A percentile compares a stretch with the other conserved stretches of the same genome.
Evolutionary conservation across 192 early-diverging fungal species (phyloP).

Genomic region (Backusella luteola): DNA sequence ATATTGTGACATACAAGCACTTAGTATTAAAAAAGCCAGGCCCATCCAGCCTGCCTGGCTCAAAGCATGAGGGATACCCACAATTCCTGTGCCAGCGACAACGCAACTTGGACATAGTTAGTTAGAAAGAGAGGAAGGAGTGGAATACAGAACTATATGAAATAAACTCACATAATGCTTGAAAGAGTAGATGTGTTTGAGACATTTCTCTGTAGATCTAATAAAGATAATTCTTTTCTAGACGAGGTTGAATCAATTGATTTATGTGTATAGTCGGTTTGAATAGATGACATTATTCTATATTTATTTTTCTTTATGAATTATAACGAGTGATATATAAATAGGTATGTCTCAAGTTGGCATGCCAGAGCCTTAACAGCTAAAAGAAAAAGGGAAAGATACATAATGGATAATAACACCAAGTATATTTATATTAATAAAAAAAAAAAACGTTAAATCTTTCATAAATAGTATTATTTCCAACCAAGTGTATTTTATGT

Average conservation of each 20-base stretch:
- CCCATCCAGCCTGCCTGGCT: slow-evolving; percentile 58
- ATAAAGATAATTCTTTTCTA: not conserved
- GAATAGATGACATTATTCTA: not conserved
- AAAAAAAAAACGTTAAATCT: not conserved
- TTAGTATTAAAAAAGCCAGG: slow-evolving; percentile 37
- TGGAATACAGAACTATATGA: not conserved
- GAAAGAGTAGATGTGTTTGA: slow-evolving; percentile 12
- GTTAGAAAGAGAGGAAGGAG: no score
- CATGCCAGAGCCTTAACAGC: not conserved
- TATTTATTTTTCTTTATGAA: not conserved
- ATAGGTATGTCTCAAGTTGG: not conserved
- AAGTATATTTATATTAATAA: not conserved
- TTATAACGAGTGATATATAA: not conserved
- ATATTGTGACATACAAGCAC: slow-evolving; percentile 51
- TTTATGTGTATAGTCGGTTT: not conserved
- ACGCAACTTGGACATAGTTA: slow-evolving; percentile 11
- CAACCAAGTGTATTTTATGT: not conserved
- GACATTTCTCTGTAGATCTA: not conserved
- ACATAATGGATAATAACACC: not conserved
- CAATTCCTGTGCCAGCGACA: slow-evolving; percentile 48
- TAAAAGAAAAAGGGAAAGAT: not conserved
- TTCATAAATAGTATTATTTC: not conserved
- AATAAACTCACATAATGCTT: slow-evolving; percentile 7
- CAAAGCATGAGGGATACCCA: slow-evolving; percentile 58
- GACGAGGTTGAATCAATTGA: not conserved